Base-by-base conservation (phyloP, 1,139 yeast species). In the Kurtzmaniella quercitrusa region DNA sequence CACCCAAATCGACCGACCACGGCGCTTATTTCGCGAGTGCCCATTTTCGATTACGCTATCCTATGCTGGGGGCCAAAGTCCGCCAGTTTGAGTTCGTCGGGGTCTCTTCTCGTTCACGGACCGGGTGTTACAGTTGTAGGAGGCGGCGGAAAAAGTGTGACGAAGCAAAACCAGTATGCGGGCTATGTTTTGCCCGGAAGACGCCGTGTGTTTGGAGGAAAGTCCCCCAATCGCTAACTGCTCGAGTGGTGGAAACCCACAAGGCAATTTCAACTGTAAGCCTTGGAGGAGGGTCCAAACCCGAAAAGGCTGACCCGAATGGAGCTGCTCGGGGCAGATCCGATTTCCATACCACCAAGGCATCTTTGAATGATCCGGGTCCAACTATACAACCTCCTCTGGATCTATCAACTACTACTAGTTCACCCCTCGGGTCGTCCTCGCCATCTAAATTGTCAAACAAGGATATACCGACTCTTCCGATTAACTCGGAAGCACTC, bases 81-180 rank as follows among this genome's bases (percentile, higher is more conserved):
- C 31, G 31, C 9, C 36, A 31, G 14, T 31, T 9, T 15, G 36
- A 31, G 15, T 44, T 44, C 24, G 46, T 44, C 10, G 46, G 46
- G 2, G 24, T 34, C 2, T 24, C 40, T 9, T 34, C 41, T 12
- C 51, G 61, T 48, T 55, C 61, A 31, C 52, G 55, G 27, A 49
- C 58, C 3, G 61, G 61, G 9, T 57, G 61, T 40, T 48, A 55
- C 45, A 55, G 57, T 16, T 57, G 61, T 31, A 54, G 59, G 33
- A 49, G 46, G 46, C 51, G 58, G 51, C 54, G 49, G 17, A 44
- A 44, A 39, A 57, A 57, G 55, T 57, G 61, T 46, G 59, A 57
- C 42, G 61, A 57, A 42, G 58, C 12, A 18, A 41, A 41, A 24
- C 46, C 46, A 16, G 25, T 17, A 10, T 44, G 46, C 37, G 44